phyloP scores from a whole-genome alignment of 495 filamentous ascomycete genomes.

The Aspergillus sparsus region DNA sequence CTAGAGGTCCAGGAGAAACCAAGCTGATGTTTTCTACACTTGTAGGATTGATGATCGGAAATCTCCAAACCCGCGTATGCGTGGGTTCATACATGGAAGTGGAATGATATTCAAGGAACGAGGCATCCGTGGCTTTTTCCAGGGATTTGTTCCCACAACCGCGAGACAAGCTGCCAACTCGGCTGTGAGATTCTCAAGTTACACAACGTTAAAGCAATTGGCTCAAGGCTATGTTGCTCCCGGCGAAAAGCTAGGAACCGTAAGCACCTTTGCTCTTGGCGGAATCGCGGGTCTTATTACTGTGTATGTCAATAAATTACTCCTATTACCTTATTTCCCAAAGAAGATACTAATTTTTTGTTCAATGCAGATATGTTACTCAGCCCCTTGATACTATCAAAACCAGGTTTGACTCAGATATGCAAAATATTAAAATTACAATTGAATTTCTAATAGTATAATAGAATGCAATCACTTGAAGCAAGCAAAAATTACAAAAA shows the following conservation, averaged over 20 bases:
- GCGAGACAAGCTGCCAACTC: constrained; percentile 94
- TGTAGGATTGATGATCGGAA: constrained; percentile 92
- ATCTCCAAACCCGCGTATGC: constrained; percentile 78
- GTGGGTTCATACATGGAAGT: constrained; percentile 89
- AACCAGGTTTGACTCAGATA: constrained; percentile 59
- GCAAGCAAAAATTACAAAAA: constrained; percentile 82
- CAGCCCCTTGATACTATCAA: constrained; percentile 96
- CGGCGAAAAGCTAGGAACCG: constrained; percentile 89
- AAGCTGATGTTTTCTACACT: constrained; percentile 4
- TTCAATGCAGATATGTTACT: constrained; percentile 55
- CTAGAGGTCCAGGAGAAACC: not conserved
- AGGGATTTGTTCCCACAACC: constrained; percentile 93
- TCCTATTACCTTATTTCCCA: not conserved
- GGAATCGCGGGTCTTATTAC: constrained; percentile 89
- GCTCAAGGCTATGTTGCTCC: constrained; percentile 91
- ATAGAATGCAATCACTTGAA: constrained; percentile 94
- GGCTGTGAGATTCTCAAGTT: constrained; percentile 83
- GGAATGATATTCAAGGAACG: constrained; percentile 83
- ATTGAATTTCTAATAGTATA: constrained; percentile 16
- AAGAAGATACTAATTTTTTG: constrained; percentile 3
- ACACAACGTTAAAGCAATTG: constrained; percentile 85
- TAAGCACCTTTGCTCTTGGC: constrained; percentile 88
- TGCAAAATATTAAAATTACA: not conserved
- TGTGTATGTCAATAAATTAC: constrained; percentile 61
- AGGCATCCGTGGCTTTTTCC: constrained; percentile 90